Evolutionary conservation across 768 basidiomycete species (phyloP).

Genomic region (Tephrocybe sp.): DNA sequence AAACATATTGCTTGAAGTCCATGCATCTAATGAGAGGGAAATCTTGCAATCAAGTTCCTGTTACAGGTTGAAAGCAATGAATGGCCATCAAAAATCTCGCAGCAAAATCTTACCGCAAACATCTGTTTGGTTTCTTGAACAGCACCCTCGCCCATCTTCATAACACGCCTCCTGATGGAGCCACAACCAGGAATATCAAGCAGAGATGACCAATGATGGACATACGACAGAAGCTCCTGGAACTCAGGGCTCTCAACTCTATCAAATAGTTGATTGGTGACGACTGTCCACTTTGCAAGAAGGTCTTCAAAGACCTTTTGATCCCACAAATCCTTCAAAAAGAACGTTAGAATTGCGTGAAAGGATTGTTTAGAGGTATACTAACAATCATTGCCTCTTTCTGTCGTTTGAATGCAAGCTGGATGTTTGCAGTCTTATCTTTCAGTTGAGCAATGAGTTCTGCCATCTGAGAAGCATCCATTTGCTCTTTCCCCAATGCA

Average conservation of each 20-base stretch:
- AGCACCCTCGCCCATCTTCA: neutral
- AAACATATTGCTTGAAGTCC: conserved; percentile 26
- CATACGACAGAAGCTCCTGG: conserved; percentile 13
- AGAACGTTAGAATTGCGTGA: too few species aligned
- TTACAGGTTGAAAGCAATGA: neutral
- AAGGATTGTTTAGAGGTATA: too few species aligned
- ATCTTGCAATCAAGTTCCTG: conserved; percentile 19
- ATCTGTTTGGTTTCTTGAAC: conserved; percentile 2
- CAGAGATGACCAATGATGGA: conserved; percentile 2
- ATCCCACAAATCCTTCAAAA: conserved; percentile 6
- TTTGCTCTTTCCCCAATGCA: too few species aligned
- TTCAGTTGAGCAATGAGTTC: too few species aligned
- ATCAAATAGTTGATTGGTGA: conserved; percentile 20
- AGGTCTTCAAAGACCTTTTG: conserved; percentile 5
- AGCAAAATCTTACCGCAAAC: neutral
- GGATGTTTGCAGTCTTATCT: too few species aligned
- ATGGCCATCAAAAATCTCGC: neutral
- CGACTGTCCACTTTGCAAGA: conserved; percentile 5
- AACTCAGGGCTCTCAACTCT: conserved; percentile 19
- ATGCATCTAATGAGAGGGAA: conserved; percentile 20
- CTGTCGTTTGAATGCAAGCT: too few species aligned
- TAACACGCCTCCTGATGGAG: neutral
- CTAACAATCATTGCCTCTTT: too few species aligned
- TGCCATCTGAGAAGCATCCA: too few species aligned
- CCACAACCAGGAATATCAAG: neutral